Base-by-base conservation (phyloP, 2,329 filamentous ascomycete species). In the Phaeosphaeriaceae sp. region DNA sequence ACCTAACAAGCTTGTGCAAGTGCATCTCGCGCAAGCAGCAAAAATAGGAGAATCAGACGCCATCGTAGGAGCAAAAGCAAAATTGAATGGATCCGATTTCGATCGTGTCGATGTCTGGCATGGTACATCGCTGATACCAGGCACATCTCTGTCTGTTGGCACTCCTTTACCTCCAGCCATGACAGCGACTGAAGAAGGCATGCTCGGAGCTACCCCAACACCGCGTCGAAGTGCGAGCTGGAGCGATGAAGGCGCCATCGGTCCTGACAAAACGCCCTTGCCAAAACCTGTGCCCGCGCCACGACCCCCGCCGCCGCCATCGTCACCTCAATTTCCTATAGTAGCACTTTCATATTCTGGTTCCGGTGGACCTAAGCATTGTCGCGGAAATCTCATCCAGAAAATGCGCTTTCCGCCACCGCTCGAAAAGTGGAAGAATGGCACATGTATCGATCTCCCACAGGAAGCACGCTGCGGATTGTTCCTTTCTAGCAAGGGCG, bases 361-460 rank as follows among this genome's bases (percentile, higher is more conserved):
- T n/a, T 55, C 63, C 4, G 61, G 67, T 16, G 70, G 70, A 2
- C 68, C 70, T 3, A 72, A 72, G 37, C 67, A 70, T 46, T 73
- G 70, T 42, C 67, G 68, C 29, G 70, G 70, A n/a, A 37, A 57
- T 6, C 48, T 71, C 2, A 11, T 73, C 2, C 56, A 67, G 26
- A 62, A 65, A 15, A 57, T 65, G 3, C 41, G 46, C 2, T 60
- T 73, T 6, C 56, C 63, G 3, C 64, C 49, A 1, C 68, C 67
- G 0, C 51, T 61, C 16, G 55, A 53, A 8, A 43, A 46, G 4
- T 69, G 65, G 61, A 66, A 63, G 38, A 64, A 65, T 9, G 68
- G 68, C 1, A 64, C 67, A 4, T 73, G 70, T 46, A 56, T 71
- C 39, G 63, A 67, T 35, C 55, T 73, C 3, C 67, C 68, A 2